Conservation (phyloP, 2,329 filamentous ascomycete species). For the Zelopaecilomyces penicillatus region DNA sequence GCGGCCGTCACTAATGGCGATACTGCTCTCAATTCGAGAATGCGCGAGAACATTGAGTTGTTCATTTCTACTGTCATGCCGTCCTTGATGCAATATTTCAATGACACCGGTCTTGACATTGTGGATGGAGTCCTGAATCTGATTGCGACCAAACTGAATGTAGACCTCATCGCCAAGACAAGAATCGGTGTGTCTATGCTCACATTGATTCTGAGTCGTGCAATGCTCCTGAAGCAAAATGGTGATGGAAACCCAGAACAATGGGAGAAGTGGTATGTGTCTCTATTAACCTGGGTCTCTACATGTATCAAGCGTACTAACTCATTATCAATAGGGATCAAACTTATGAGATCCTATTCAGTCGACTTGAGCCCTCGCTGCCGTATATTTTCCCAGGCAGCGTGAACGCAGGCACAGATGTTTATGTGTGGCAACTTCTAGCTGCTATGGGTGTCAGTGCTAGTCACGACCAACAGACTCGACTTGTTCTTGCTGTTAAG, state of each 20-base stretch:
- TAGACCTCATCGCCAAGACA: slow-evolving; percentile 76
- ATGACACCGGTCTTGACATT: slow-evolving; percentile 82
- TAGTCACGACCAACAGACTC: slow-evolving; percentile 88
- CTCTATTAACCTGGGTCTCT: not conserved
- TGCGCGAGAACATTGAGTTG: slow-evolving; percentile 86
- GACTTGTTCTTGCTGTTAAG: slow-evolving; percentile 91
- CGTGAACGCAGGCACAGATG: slow-evolving; percentile 84
- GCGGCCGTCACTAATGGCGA: slow-evolving; percentile 69
- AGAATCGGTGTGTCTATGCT: slow-evolving; percentile 83
- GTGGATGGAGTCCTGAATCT: slow-evolving; percentile 84
- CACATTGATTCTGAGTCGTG: slow-evolving; percentile 88
- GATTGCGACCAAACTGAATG: slow-evolving; percentile 72
- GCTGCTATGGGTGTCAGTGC: slow-evolving; percentile 92
- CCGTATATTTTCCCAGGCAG: slow-evolving; percentile 82
- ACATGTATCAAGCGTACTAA: not conserved
- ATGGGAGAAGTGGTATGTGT: slow-evolving; percentile 70
- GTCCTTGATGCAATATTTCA: slow-evolving; percentile 80
- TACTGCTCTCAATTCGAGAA: slow-evolving; percentile 59
- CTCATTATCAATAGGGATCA: slow-evolving; percentile 44
- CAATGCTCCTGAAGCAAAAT: slow-evolving; percentile 84
- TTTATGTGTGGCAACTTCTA: slow-evolving; percentile 97
- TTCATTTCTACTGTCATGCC: slow-evolving; percentile 87
- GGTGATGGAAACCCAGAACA: slow-evolving; percentile 61
- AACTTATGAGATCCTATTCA: slow-evolving; percentile 82
- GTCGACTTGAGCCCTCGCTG: slow-evolving; percentile 73